phyloP scores from a whole-genome alignment of 2,329 filamentous ascomycete species.

The Reticulascus tulasneorum region DNA sequence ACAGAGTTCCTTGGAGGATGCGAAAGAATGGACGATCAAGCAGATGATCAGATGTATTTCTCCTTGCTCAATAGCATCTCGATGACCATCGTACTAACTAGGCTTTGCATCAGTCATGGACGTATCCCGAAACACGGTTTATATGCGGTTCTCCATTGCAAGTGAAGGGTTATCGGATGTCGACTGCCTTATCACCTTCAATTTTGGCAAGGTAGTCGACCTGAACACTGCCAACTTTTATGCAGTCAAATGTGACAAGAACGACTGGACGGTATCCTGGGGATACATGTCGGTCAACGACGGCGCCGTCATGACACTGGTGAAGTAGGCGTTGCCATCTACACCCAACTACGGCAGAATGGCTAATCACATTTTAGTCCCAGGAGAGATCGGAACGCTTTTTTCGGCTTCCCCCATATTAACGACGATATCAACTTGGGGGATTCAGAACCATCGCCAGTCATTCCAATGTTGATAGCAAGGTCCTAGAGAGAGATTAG shows the following conservation, averaged over 20 bases:
- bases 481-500: too few species aligned
- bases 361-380: too few species aligned
- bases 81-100: too few species aligned
- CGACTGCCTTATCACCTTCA: constrained; percentile 13
- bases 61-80: too few species aligned
- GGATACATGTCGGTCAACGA: constrained; percentile 23
- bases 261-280: constrained; percentile 26
- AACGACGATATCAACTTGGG: constrained; percentile 3
- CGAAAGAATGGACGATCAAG: constrained; percentile 8
- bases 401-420: constrained; percentile 12
- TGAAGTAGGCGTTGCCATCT: constrained; percentile 20
- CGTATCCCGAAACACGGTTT: too few species aligned
- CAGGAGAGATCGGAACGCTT: constrained; percentile 1
- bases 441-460: background rate
- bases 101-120: too few species aligned
- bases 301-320: constrained; percentile 24
- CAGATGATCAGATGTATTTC: constrained; percentile 12
- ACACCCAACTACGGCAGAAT: too few species aligned
- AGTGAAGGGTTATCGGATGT: too few species aligned
- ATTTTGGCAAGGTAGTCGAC: constrained; percentile 6
- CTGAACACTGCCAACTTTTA: constrained; percentile 20
- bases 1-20: constrained; percentile 1
- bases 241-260: constrained; percentile 17
- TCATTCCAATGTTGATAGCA: background rate
- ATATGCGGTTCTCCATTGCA: too few species aligned